Conservation (phyloP, 148 eudicot genomes). For the Cornus suecica region DNA sequence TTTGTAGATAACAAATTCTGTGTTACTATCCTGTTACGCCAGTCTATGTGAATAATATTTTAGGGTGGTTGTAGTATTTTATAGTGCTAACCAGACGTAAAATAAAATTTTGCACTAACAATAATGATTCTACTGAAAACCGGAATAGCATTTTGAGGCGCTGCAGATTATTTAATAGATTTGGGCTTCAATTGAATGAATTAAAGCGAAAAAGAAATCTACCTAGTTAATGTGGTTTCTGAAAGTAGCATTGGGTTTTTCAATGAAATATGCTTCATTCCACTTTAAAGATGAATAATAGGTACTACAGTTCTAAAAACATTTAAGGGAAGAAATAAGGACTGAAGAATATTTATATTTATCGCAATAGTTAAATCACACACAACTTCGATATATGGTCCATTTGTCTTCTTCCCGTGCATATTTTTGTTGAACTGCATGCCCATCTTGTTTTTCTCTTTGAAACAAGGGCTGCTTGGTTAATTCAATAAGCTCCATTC, state of each 20-base stretch:
- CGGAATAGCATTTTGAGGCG: neutral
- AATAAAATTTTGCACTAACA: neutral
- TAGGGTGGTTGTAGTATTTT: neutral
- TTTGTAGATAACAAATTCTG: neutral
- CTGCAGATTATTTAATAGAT: neutral
- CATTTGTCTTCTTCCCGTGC: no score
- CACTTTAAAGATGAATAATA: no score
- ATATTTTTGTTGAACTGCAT: no score
- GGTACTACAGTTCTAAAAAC: no score
- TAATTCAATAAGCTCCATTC: no score
- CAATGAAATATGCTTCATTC: neutral
- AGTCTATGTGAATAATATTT: neutral
- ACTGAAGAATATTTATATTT: no score
- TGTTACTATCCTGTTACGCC: neutral
- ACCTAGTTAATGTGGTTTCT: neutral
- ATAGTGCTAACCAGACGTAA: neutral
- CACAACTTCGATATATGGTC: no score
- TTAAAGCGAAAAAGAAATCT: neutral
- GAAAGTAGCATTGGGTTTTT: neutral
- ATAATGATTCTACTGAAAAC: neutral
- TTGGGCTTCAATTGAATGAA: neutral
- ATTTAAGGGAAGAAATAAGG: no score
- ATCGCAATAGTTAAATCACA: no score
- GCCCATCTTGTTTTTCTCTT: no score
- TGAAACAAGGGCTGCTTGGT: no score